These are phyloP conservation scores for Metarhizium sp. DNA, from an alignment of 2,329 filamentous ascomycete genomes.

Conservation along the genomic window DNA sequence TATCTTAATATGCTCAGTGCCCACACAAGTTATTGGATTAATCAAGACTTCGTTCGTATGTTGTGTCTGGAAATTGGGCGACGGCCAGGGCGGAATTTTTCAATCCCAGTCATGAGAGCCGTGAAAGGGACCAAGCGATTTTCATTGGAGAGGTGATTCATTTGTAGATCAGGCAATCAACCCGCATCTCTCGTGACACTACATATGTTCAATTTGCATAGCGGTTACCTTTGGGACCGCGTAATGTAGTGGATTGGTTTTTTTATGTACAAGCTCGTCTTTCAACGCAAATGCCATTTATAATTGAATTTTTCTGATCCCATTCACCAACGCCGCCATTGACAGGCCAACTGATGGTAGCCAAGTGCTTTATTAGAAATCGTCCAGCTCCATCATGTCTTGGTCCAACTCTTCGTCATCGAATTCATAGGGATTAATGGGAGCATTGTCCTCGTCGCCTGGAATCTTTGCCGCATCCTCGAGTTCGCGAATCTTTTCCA, in stretches of 20 bases:
- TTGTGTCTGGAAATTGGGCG: conserved; percentile 82
- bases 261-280: background rate
- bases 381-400: conserved; percentile 45
- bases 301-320: background rate
- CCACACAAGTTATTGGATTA: conserved; percentile 89
- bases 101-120: conserved; percentile 49
- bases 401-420: conserved; percentile 44
- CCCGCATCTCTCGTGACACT: conserved; percentile 2
- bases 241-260: background rate
- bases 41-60: conserved; percentile 81
- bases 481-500: conserved; percentile 57
- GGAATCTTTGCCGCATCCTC: conserved; percentile 30
- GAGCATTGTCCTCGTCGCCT: conserved; percentile 9
- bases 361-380: conserved; percentile 13
- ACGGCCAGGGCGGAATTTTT: conserved; percentile 53
- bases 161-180: background rate
- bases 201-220: background rate
- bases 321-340: background rate
- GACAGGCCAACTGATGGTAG: background rate
- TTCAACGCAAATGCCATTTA: background rate
- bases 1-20: conserved; percentile 96
- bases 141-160: conserved; percentile 5
- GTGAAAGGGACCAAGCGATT: conserved; percentile 40
- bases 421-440: conserved; percentile 36
- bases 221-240: background rate